These are phyloP conservation scores for Suillus clintonianus DNA, from an alignment of 768 basidiomycete species.

Conservation along the genomic window DNA sequence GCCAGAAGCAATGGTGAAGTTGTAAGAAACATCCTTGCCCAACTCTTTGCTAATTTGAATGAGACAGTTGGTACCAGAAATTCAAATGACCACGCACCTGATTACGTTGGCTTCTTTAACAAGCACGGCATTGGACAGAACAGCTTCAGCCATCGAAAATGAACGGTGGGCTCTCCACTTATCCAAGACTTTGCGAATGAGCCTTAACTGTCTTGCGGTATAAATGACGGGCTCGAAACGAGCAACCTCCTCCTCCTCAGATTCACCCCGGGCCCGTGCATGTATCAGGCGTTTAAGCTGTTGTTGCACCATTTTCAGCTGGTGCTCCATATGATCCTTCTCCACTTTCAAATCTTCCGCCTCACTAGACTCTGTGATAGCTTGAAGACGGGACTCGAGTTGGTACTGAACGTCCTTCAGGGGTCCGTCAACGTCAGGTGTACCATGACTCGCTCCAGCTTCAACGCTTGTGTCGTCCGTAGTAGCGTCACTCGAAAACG, in stretches of 20 bases:
- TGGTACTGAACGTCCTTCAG: constrained; percentile 75
- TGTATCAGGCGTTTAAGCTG: constrained; percentile 84
- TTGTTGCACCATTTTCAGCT: constrained; percentile 73
- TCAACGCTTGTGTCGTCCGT: constrained; percentile 91
- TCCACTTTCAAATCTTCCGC: constrained; percentile 87
- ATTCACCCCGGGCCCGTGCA: constrained; percentile 76
- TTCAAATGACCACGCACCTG: constrained; percentile 49
- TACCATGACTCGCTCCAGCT: constrained; percentile 54
- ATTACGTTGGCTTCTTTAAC: constrained; percentile 96
- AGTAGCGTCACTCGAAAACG: constrained; percentile 70
- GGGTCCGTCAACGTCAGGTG: constrained; percentile 66
- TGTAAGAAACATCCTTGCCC: constrained; percentile 84
- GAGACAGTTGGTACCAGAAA: not conserved
- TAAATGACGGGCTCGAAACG: constrained; percentile 83
- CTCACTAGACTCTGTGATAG: constrained; percentile 67
- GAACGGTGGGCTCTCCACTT: constrained; percentile 84
- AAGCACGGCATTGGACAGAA: constrained; percentile 80
- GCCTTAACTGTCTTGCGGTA: constrained; percentile 74
- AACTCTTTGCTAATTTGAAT: constrained; percentile 70
- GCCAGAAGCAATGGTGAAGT: constrained; percentile 89
- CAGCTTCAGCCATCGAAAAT: constrained; percentile 91
- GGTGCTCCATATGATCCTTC: constrained; percentile 92
- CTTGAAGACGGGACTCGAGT: constrained; percentile 66
- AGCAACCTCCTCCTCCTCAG: constrained; percentile 58
- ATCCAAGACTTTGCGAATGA: constrained; percentile 81